Percentiles rank a stretch among this genome's conserved stretches.
Conservation (phyloP, 2,329 filamentous ascomycete species). For the Aspergillus aculeatus region DNA sequence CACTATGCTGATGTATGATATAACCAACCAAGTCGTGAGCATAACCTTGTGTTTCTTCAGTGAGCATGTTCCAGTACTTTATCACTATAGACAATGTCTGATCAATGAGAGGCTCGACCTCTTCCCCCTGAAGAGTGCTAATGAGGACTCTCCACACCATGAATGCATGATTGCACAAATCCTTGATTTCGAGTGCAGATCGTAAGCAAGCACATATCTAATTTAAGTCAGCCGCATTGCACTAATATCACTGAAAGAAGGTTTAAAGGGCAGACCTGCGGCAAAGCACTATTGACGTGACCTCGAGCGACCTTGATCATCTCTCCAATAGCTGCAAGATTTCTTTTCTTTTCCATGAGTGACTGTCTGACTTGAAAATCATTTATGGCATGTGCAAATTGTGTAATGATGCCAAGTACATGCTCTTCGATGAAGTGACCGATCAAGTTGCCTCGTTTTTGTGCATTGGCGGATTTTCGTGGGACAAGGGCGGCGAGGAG, state of each 20-base stretch:
- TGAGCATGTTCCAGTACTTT: slow-evolving; percentile 72
- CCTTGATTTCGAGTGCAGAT: slow-evolving; percentile 71
- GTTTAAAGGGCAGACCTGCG: slow-evolving; percentile 63
- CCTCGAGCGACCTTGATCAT: slow-evolving; percentile 75
- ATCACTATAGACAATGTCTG: slow-evolving; percentile 86
- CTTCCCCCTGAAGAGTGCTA: slow-evolving; percentile 69
- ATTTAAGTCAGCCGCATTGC: slow-evolving; percentile 10
- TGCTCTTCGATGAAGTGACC: slow-evolving; percentile 77
- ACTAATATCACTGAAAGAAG: not conserved
- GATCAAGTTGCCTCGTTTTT: slow-evolving; percentile 58
- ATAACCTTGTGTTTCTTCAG: slow-evolving; percentile 57
- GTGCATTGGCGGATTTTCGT: slow-evolving; percentile 46
- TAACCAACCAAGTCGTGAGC: slow-evolving; percentile 64
- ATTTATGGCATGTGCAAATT: slow-evolving; percentile 76
- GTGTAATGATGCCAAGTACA: slow-evolving; percentile 81
- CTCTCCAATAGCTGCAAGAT: slow-evolving; percentile 79
- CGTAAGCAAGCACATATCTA: slow-evolving; percentile 90
- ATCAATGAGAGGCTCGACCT: slow-evolving; percentile 76
- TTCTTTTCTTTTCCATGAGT: slow-evolving; percentile 69
- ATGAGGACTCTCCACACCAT: slow-evolving; percentile 82
- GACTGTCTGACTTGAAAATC: slow-evolving; percentile 59
- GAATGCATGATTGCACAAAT: slow-evolving; percentile 76
- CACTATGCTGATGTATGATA: slow-evolving; percentile 63
- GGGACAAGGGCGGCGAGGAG: slow-evolving; percentile 53
- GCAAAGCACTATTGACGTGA: slow-evolving; percentile 74